Percentiles rank a stretch among this genome's conserved stretches.
Conservation (phyloP, 306 rosid species). For the Vigna angularis region DNA sequence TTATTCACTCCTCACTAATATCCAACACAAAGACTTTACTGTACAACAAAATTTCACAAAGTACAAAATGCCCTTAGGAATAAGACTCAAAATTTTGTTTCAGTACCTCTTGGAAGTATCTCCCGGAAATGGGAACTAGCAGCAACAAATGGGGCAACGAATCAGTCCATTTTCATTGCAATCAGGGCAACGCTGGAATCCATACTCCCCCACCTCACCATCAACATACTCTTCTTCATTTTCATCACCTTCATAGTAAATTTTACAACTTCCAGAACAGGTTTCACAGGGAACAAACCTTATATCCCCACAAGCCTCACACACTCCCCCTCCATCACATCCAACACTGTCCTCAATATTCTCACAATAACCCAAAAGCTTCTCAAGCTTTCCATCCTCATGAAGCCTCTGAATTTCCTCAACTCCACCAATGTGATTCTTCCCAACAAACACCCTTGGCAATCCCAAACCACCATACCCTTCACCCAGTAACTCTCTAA, state of each 20-base stretch:
- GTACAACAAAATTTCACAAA: conserved; percentile 68
- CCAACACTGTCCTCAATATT: conserved; percentile 48
- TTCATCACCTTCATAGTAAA: conserved; percentile 62
- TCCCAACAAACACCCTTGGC: conserved; percentile 79
- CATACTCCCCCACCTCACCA: conserved; percentile 56
- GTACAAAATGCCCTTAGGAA: conserved; percentile 27
- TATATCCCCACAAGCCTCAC: conserved; percentile 92
- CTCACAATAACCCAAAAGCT: conserved; percentile 66
- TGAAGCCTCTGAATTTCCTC: conserved; percentile 78
- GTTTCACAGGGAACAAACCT: conserved; percentile 96
- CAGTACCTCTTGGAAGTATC: conserved; percentile 47
- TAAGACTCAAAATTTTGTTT: conserved; percentile 41
- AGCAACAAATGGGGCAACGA: conserved; percentile 81
- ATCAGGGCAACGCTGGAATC: conserved; percentile 90
- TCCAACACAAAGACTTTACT: conserved; percentile 51
- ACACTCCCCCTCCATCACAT: conserved; percentile 51
- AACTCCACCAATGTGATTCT: conserved; percentile 76
- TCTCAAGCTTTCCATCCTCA: conserved; percentile 90
- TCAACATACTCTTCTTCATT: conserved; percentile 47
- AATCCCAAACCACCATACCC: conserved; percentile 52
- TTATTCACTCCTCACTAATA: conserved; percentile 46
- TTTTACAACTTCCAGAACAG: conserved; percentile 93
- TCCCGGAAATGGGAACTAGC: conserved; percentile 41
- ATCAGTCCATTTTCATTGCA: conserved; percentile 94
- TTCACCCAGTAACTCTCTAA: conserved; percentile 61